Percentiles rank a stretch among this genome's conserved stretches.
These are phyloP conservation scores for Thraustotheca clavata DNA, from an alignment of 352 stramenopile genomes.

Conservation along the genomic window DNA sequence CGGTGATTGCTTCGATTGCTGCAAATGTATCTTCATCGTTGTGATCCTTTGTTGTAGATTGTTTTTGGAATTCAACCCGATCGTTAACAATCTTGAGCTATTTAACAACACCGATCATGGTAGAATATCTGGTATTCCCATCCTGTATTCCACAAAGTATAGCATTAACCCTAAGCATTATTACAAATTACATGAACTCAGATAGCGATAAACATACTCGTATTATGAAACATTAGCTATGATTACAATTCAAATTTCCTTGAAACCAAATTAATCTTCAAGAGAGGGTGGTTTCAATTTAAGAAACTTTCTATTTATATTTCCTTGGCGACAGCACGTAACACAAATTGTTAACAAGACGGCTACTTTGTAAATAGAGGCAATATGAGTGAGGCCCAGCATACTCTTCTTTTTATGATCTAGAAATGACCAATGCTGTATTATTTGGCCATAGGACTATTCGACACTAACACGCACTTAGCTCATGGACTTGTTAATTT, in stretches of 20 bases:
- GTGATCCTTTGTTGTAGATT: too few relatives aligned
- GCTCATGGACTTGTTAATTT: conserved; percentile 3
- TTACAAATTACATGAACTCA: too few relatives aligned
- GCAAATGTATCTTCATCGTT: too few relatives aligned
- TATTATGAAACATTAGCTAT: too few relatives aligned
- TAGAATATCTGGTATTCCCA: too few relatives aligned
- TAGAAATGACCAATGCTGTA: background rate
- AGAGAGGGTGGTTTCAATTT: background rate
- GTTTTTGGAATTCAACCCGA: too few relatives aligned
- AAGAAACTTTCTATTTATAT: conserved; percentile 15
- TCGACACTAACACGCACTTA: conserved; percentile 11
- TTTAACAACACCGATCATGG: too few relatives aligned
- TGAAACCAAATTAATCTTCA: conserved; percentile 4
- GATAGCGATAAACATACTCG: too few relatives aligned
- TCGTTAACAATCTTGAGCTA: too few relatives aligned
- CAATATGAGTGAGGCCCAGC: background rate
- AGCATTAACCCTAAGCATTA: too few relatives aligned
- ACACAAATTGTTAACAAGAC: conserved; percentile 8
- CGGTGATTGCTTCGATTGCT: too few relatives aligned
- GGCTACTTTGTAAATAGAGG: conserved; percentile 7
- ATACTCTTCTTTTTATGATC: conserved; percentile 6
- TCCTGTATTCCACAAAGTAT: too few relatives aligned
- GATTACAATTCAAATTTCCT: background rate
- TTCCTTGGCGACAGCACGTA: background rate
- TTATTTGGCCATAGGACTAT: conserved; percentile 15